Conservation (phyloP, 129 eudicot genomes). For the Ambrosia artemisiifolia region DNA sequence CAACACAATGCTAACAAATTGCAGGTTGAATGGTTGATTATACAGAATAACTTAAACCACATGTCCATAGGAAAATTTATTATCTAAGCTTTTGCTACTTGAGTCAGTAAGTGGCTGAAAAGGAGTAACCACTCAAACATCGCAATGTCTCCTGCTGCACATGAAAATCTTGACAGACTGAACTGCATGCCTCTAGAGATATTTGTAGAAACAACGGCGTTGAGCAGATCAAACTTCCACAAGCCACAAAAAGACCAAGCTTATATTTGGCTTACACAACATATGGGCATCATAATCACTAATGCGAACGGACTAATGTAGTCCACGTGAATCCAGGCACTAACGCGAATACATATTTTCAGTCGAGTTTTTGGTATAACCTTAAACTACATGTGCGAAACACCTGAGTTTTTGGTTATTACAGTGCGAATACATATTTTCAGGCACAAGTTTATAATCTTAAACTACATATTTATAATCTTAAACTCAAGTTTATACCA, state of each 20-base stretch:
- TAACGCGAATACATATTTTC: neutral
- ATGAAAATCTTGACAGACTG: neutral
- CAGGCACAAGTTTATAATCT: neutral
- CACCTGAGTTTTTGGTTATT: neutral
- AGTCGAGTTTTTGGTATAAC: too few relatives aligned
- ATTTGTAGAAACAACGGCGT: constrained; percentile 7
- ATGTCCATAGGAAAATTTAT: constrained; percentile 5
- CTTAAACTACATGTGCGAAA: neutral
- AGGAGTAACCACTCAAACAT: constrained; percentile 4
- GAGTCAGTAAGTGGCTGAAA: neutral
- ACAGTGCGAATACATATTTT: too few relatives aligned
- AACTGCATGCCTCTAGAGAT: neutral
- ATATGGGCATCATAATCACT: neutral
- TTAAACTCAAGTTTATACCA: neutral
- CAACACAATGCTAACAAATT: neutral
- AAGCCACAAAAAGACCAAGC: constrained; percentile 1
- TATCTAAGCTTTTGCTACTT: neutral
- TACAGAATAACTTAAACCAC: constrained; percentile 10
- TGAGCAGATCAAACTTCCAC: constrained; percentile 16
- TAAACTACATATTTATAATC: too few relatives aligned
- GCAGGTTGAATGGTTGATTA: constrained; percentile 1
- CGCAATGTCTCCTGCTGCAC: neutral
- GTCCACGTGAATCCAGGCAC: neutral
- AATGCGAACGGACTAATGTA: neutral
- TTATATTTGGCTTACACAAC: neutral